These are phyloP conservation scores for Sungouiella blattae DNA, from an alignment of 805 yeast species.

Conservation along the genomic window DNA sequence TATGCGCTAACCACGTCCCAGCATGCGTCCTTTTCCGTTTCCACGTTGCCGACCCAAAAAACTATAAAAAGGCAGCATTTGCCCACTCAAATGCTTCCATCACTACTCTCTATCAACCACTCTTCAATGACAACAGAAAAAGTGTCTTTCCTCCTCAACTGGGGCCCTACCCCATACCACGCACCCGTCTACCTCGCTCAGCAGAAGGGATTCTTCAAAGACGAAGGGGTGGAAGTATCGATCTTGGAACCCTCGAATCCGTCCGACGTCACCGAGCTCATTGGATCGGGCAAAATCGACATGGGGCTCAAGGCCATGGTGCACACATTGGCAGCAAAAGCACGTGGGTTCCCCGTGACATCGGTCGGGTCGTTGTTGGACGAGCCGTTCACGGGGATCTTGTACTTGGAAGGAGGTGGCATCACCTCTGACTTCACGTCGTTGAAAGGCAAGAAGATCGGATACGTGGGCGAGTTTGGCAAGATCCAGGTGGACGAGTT, in stretches of 20 bases:
- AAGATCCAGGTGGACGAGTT: constrained; percentile 56
- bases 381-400: constrained; percentile 56
- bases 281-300: constrained; percentile 55
- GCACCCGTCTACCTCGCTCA: constrained; percentile 51
- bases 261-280: constrained; percentile 54
- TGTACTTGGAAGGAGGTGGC: constrained; percentile 49
- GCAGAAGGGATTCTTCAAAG: constrained; percentile 47
- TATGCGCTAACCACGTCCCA: no score
- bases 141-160: constrained; percentile 49
- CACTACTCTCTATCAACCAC: no score
- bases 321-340: constrained; percentile 57
- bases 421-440: constrained; percentile 49
- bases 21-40: no score
- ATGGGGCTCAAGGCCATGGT: constrained; percentile 62
- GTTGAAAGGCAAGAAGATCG: constrained; percentile 50
- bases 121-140: constrained; percentile 35
- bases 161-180: constrained; percentile 57
- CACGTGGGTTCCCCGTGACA: constrained; percentile 55
- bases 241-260: constrained; percentile 56
- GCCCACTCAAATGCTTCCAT: no score
- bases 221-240: constrained; percentile 49
- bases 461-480: constrained; percentile 59
- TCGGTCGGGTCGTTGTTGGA: constrained; percentile 53
- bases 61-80: no score
- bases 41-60: no score